Conservation (phyloP, 768 basidiomycete species). For the Chalciporus piperatus region DNA sequence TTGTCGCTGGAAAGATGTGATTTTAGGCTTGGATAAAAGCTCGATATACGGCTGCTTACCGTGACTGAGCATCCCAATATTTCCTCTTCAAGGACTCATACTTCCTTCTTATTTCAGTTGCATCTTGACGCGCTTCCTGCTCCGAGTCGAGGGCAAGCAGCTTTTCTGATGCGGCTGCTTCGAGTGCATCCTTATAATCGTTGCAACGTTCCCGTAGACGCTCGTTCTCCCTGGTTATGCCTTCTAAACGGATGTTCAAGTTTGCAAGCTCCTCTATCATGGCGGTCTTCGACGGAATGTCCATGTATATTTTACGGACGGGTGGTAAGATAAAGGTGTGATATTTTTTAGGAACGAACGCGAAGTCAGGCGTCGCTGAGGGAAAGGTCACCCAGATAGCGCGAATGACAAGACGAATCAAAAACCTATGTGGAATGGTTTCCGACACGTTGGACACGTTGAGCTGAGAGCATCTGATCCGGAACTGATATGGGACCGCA, state of each 20-base stretch:
- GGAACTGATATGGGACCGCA: conserved; percentile 35
- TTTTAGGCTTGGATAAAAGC: not conserved
- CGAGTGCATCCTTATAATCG: conserved; percentile 33
- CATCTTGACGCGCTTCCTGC: conserved; percentile 37
- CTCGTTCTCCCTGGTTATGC: conserved; percentile 41
- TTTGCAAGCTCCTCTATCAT: conserved; percentile 33
- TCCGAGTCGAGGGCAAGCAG: conserved; percentile 27
- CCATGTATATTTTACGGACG: conserved; percentile 55
- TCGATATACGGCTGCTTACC: conserved; percentile 9
- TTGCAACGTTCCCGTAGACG: conserved; percentile 44
- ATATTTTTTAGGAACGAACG: conserved; percentile 53
- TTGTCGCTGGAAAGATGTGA: conserved; percentile 4
- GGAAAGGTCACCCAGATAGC: not conserved
- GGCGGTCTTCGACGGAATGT: conserved; percentile 29
- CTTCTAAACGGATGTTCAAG: conserved; percentile 38
- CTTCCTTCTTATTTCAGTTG: conserved; percentile 36
- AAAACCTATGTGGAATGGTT: conserved; percentile 54
- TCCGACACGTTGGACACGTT: conserved; percentile 62
- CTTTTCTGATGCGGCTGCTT: conserved; percentile 33
- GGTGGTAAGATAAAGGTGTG: conserved; percentile 56
- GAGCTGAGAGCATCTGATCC: conserved; percentile 33
- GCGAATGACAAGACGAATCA: not conserved
- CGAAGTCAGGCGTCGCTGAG: conserved; percentile 46
- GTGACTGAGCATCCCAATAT: conserved; percentile 12
- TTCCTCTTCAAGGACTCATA: conserved; percentile 31